phyloP scores from a whole-genome alignment of 2,329 filamentous ascomycete genomes.

The Lasiodiplodia gonubiensis region DNA sequence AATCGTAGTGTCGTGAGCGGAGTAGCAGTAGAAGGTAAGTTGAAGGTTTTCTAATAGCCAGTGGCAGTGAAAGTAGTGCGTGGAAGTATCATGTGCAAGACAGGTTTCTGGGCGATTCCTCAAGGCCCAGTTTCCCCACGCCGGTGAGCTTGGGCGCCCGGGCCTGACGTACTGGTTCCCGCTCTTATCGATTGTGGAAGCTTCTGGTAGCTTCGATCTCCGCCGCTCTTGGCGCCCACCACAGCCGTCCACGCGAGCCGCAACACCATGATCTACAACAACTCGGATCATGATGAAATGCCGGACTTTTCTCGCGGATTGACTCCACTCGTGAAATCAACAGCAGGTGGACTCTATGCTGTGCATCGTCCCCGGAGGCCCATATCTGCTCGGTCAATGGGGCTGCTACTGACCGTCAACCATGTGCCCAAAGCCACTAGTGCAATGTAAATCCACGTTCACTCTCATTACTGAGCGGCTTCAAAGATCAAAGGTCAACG shows the following conservation, averaged over 20 bases:
- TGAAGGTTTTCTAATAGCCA: constrained; percentile 17
- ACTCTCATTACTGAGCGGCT: neutral
- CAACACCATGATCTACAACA: constrained; percentile 20
- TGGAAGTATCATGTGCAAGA: constrained; percentile 11
- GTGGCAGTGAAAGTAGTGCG: constrained; percentile 12
- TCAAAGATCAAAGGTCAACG: neutral
- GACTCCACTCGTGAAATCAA: neutral
- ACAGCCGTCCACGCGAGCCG: constrained; percentile 7
- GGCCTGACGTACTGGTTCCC: constrained; percentile 17
- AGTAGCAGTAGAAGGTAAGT: neutral
- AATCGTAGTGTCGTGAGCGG: neutral
- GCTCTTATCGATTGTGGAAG: constrained; percentile 26
- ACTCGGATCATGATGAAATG: constrained; percentile 3
- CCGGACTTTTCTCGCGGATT: neutral
- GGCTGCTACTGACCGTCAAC: neutral
- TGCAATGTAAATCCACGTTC: neutral
- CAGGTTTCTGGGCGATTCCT: constrained; percentile 25
- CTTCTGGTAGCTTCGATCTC: constrained; percentile 27
- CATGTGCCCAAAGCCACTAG: neutral
- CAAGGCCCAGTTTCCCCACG: constrained; percentile 24
- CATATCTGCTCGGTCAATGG: neutral
- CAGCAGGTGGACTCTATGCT: neutral
- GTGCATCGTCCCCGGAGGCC: neutral
- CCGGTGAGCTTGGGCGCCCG: constrained; percentile 14
- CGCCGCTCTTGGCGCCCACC: constrained; percentile 11